phyloP scores from a whole-genome alignment of 2,329 filamentous ascomycete species.

The Sarocladiaceae sp. region DNA sequence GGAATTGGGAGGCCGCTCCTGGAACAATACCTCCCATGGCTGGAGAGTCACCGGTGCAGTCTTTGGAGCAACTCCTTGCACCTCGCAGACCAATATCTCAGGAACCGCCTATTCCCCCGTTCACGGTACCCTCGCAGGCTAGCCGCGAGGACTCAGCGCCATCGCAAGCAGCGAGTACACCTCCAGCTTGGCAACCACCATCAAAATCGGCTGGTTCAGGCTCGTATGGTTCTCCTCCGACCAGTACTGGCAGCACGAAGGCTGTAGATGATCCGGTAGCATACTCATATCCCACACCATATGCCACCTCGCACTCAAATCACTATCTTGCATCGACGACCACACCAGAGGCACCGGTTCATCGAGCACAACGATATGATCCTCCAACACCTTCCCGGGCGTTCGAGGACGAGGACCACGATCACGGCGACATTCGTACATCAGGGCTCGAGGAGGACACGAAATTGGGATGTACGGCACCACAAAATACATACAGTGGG shows the following conservation, averaged over 20 bases:
- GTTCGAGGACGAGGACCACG: constrained; percentile 1
- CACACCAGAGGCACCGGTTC: neutral
- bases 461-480: neutral
- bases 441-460: neutral
- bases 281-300: neutral
- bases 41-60: constrained; percentile 20
- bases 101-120: constrained; percentile 20
- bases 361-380: neutral
- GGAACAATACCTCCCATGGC: constrained; percentile 6
- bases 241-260: neutral
- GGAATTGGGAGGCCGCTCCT: constrained; percentile 3
- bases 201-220: neutral
- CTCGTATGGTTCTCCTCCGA: neutral
- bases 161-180: neutral
- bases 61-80: constrained; percentile 32
- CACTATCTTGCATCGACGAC: neutral
- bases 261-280: neutral
- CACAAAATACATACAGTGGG: neutral
- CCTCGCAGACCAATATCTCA: constrained; percentile 28
- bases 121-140: constrained; percentile 24
- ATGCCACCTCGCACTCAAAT: neutral
- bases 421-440: neutral
- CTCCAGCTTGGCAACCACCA: neutral
- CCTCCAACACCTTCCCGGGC: neutral
- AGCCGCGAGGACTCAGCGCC: constrained; percentile 21